Evolutionary conservation across 2,329 filamentous ascomycete genomes (phyloP).

Genomic region (Fusarium neocosmosporiellum): DNA sequence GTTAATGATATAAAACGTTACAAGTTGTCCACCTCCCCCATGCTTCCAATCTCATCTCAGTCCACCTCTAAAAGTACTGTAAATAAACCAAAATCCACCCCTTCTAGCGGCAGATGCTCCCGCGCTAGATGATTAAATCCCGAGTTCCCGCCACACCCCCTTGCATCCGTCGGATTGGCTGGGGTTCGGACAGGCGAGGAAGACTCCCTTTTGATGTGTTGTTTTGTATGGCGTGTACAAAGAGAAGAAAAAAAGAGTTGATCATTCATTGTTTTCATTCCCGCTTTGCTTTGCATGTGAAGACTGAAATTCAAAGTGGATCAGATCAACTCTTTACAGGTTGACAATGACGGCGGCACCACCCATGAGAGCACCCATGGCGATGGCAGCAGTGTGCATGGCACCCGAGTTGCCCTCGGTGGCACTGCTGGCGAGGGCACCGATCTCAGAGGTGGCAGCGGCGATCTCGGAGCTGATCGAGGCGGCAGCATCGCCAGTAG

Average conservation of each 20-base stretch:
- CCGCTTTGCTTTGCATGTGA: constrained; percentile 14
- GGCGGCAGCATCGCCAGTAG: constrained; percentile 32
- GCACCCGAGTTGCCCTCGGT: constrained; percentile 45
- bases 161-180: background rate
- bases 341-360: constrained; percentile 59
- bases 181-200: background rate
- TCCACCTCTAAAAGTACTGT: background rate
- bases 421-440: constrained; percentile 24
- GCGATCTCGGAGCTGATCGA: constrained; percentile 31
- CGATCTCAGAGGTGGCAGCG: constrained; percentile 28
- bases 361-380: constrained; percentile 59
- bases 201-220: background rate
- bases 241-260: background rate
- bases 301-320: constrained; percentile 6
- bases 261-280: constrained; percentile 1
- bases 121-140: constrained; percentile 7
- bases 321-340: constrained; percentile 49
- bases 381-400: constrained; percentile 55
- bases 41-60: background rate
- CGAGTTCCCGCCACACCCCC: constrained; percentile 4
- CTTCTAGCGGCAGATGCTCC: constrained; percentile 2
- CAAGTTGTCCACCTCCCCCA: background rate
- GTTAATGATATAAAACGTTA: background rate
- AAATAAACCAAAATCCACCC: background rate
- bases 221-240: background rate